These are phyloP conservation scores for Fusarium proliferatum DNA, from an alignment of 2,329 filamentous ascomycete genomes.

Conservation along the genomic window DNA sequence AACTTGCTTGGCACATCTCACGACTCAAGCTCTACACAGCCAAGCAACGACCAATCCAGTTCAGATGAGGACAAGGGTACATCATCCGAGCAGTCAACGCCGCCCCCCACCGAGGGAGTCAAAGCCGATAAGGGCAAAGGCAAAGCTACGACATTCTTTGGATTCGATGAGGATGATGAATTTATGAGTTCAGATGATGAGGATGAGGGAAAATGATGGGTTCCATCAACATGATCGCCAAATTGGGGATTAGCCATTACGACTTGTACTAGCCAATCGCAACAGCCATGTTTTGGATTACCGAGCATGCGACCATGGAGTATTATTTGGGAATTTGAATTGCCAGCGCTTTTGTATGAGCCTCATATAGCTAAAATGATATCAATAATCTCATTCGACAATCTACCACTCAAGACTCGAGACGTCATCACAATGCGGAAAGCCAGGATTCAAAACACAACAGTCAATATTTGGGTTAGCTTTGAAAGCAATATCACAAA, in stretches of 20 bases:
- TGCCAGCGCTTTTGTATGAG: conserved; percentile 29
- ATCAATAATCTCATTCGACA: conserved; percentile 21
- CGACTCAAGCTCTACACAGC: conserved; percentile 56
- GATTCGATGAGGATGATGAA: conserved; percentile 83
- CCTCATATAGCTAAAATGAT: conserved; percentile 34
- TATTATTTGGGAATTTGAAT: conserved; percentile 25
- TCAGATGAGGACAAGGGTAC: conserved; percentile 55
- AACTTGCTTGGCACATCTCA: conserved; percentile 65
- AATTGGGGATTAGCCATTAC: neutral
- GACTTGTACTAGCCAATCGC: conserved; percentile 31
- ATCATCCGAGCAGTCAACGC: conserved; percentile 61
- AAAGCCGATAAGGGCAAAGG: conserved; percentile 53
- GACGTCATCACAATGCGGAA: conserved; percentile 22
- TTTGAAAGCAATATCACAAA: conserved; percentile 48
- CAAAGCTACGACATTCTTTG: conserved; percentile 69
- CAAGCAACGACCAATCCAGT: conserved; percentile 42
- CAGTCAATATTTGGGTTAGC: conserved; percentile 39
- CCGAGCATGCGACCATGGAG: conserved; percentile 37
- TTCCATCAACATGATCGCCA: neutral
- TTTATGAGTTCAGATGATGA: conserved; percentile 77
- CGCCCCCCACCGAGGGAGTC: conserved; percentile 57
- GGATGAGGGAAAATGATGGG: conserved; percentile 46
- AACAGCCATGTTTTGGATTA: conserved; percentile 38
- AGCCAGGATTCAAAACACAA: conserved; percentile 28
- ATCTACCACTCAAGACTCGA: conserved; percentile 19